phyloP scores from a whole-genome alignment of 1,139 yeast species.

The Blastobotrys proliferans region DNA sequence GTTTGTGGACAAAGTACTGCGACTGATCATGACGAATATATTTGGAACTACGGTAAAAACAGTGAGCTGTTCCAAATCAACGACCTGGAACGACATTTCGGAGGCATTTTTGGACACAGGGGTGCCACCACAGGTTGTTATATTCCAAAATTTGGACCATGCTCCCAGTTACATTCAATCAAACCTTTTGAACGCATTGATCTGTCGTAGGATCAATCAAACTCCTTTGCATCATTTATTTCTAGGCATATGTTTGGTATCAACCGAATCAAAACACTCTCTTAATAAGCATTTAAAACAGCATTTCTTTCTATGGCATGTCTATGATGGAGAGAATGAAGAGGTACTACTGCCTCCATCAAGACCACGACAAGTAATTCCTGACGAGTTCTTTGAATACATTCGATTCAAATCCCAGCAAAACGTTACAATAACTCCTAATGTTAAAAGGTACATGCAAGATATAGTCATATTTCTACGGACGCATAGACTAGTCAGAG shows the following conservation, averaged over 20 bases:
- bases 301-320: conserved; percentile 10
- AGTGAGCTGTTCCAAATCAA: conserved; percentile 11
- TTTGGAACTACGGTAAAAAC: conserved; percentile 15
- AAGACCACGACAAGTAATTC: conserved; percentile 1
- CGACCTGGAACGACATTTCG: conserved; percentile 12
- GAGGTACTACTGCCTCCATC: background rate
- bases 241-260: conserved; percentile 15
- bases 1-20: conserved; percentile 16
- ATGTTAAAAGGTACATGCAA: conserved; percentile 49
- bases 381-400: conserved; percentile 7
- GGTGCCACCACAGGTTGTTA: conserved; percentile 16
- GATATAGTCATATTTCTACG: conserved; percentile 50
- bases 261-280: background rate
- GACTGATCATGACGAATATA: conserved; percentile 13
- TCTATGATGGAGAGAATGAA: conserved; percentile 6
- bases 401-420: conserved; percentile 4
- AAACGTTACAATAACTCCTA: conserved; percentile 41
- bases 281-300: conserved; percentile 12
- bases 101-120: background rate
- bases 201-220: no score
- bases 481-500: conserved; percentile 47
- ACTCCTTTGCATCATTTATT: conserved; percentile 15
- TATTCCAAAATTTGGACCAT: conserved; percentile 27
- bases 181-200: conserved; percentile 22
- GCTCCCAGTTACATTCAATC: conserved; percentile 28